These are phyloP conservation scores for Blastomyces percursus DNA, from an alignment of 2,329 filamentous ascomycete genomes.

Conservation along the genomic window DNA sequence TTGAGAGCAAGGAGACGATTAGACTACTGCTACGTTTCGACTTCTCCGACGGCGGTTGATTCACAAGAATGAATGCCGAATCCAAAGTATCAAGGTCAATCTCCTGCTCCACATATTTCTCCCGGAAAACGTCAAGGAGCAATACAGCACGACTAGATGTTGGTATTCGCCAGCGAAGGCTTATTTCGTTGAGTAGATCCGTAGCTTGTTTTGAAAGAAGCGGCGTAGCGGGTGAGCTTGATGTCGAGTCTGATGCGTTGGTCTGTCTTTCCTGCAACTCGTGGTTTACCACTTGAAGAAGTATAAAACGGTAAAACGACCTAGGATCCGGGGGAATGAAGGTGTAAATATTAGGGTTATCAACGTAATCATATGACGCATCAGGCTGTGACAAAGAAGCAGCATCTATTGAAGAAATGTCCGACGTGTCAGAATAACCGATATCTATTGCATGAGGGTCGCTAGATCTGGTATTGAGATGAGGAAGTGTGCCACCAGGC, in stretches of 20 bases:
- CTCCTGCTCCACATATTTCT: constrained; percentile 77
- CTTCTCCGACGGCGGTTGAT: constrained; percentile 55
- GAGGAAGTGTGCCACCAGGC: constrained; percentile 47
- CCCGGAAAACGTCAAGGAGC: constrained; percentile 71
- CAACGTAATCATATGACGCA: constrained; percentile 29
- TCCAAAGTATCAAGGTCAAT: constrained; percentile 73
- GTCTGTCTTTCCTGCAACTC: constrained; percentile 37
- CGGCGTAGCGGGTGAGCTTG: constrained; percentile 41
- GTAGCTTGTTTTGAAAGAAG: constrained; percentile 63
- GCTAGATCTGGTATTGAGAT: constrained; percentile 39
- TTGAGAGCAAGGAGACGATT: constrained; percentile 38
- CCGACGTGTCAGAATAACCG: constrained; percentile 38
- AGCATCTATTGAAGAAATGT: constrained; percentile 53
- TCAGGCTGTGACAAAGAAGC: constrained; percentile 47
- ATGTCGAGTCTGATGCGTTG: constrained; percentile 39
- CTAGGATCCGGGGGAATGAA: constrained; percentile 82
- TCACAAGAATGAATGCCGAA: constrained; percentile 69
- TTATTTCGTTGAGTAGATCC: constrained; percentile 76
- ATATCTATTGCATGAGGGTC: constrained; percentile 30
- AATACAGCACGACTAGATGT: constrained; percentile 68
- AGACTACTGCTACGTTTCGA: constrained; percentile 46
- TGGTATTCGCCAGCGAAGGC: constrained; percentile 79
- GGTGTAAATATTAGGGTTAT: constrained; percentile 55
- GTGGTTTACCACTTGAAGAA: constrained; percentile 61
- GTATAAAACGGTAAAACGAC: constrained; percentile 69